A percentile compares a stretch with the other conserved stretches of the same genome.
Evolutionary conservation across 2,329 filamentous ascomycete species (phyloP).

Genomic region (Periconia sp.): DNA sequence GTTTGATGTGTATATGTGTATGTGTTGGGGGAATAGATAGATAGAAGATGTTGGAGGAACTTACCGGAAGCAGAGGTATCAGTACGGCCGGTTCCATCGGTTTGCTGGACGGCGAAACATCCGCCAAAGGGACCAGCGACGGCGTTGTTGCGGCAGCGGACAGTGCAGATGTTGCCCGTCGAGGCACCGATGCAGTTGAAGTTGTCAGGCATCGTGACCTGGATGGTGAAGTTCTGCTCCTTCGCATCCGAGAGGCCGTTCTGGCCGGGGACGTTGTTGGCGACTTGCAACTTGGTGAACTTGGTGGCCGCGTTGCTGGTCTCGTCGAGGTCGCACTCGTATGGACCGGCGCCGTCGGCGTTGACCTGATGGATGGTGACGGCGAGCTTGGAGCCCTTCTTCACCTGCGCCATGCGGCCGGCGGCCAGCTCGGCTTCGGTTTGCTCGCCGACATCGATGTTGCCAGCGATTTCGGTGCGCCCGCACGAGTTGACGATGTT

Average conservation of each 20-base stretch:
- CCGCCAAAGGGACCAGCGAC: constrained; percentile 65
- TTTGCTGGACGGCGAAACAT: constrained; percentile 61
- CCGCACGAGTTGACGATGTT: constrained; percentile 44
- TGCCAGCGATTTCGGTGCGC: constrained; percentile 38
- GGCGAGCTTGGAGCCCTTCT: constrained; percentile 25
- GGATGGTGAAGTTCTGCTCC: constrained; percentile 59
- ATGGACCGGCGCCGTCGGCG: constrained; percentile 66
- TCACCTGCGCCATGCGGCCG: constrained; percentile 31
- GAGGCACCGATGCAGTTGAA: constrained; percentile 56
- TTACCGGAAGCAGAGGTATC: constrained; percentile 31
- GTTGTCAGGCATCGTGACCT: constrained; percentile 58
- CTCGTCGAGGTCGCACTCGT: constrained; percentile 64
- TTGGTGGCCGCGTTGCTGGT: constrained; percentile 53
- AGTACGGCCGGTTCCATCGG: constrained; percentile 42
- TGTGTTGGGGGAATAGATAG: background rate
- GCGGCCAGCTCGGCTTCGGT: constrained; percentile 40
- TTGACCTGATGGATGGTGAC: constrained; percentile 60
- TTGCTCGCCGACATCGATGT: constrained; percentile 43
- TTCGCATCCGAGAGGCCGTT: constrained; percentile 62
- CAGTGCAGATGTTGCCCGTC: constrained; percentile 63
- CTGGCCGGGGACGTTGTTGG: constrained; percentile 61
- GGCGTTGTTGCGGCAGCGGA: constrained; percentile 63
- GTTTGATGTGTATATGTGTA: background rate
- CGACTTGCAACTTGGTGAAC: constrained; percentile 54
- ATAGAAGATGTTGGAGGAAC: constrained; percentile 1